Evolutionary conservation across 768 basidiomycete species (phyloP).

Genomic region (Xerocomellus amylosporus): DNA sequence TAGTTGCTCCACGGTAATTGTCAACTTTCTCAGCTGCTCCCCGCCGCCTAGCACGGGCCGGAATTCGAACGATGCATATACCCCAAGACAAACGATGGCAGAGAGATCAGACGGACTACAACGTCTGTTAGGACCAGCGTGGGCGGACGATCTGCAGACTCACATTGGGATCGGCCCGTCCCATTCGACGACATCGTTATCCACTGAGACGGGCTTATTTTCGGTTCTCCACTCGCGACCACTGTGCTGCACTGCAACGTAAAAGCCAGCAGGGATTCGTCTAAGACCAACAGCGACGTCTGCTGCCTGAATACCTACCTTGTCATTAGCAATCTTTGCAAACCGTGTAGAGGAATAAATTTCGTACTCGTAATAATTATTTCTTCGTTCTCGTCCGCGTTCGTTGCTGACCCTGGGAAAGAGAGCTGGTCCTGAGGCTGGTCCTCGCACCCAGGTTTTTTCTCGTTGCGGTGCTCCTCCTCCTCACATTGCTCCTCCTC

Average conservation of each 20-base stretch:
- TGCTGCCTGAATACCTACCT: slow-evolving; percentile 1
- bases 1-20: neutral
- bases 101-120: slow-evolving; percentile 4
- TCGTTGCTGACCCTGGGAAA: no score
- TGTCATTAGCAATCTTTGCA: neutral
- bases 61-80: slow-evolving; percentile 4
- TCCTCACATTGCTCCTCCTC: neutral
- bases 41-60: slow-evolving; percentile 3
- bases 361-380: neutral
- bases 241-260: neutral
- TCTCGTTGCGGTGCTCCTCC: neutral
- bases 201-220: neutral
- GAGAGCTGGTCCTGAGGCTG: neutral
- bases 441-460: neutral
- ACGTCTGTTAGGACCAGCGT: neutral
- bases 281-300: neutral
- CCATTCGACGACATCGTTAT: slow-evolving; percentile 1
- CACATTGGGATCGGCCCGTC: neutral
- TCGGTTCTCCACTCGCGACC: neutral
- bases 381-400: neutral
- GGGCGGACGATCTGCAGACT: neutral
- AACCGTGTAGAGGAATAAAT: neutral
- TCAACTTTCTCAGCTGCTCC: neutral
- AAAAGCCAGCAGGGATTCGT: slow-evolving; percentile 4
- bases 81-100: neutral